Conservation (phyloP, 768 basidiomycete genomes). For the Mycena indigotica region DNA sequence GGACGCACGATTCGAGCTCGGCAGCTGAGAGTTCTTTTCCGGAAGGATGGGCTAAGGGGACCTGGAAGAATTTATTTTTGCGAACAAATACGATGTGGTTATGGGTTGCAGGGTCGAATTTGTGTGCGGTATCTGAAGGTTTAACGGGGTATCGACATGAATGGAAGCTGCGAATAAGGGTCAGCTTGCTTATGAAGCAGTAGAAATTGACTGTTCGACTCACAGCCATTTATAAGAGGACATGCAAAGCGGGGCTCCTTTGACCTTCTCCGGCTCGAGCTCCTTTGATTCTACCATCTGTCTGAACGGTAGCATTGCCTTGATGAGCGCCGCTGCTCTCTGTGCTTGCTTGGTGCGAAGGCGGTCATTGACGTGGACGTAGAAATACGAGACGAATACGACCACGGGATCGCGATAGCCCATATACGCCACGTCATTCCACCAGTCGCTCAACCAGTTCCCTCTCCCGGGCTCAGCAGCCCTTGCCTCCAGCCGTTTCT, state of each 20-base stretch:
- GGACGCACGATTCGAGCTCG: conserved; percentile 73
- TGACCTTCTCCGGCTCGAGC: conserved; percentile 87
- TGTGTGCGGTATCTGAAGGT: conserved; percentile 79
- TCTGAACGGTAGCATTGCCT: conserved; percentile 85
- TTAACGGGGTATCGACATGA: conserved; percentile 84
- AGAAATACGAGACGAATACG: conserved; percentile 94
- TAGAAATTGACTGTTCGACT: conserved; percentile 30
- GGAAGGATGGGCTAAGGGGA: conserved; percentile 63
- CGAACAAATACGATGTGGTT: conserved; percentile 91
- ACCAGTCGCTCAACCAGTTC: conserved; percentile 98
- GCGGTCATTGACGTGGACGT: conserved; percentile 77
- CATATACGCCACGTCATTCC: conserved; percentile 93
- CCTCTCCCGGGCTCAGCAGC: conserved; percentile 58
- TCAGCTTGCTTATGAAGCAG: neutral
- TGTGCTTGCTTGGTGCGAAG: conserved; percentile 55
- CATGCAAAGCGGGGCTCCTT: conserved; percentile 83
- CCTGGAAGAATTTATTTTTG: conserved; percentile 89
- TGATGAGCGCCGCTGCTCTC: conserved; percentile 81
- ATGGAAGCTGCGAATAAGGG: conserved; percentile 67
- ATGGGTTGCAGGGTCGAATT: conserved; percentile 72
- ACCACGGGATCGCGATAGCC: conserved; percentile 88
- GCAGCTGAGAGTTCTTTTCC: conserved; percentile 75
- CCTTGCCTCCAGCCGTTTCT: conserved; percentile 74
- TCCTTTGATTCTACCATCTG: conserved; percentile 79
- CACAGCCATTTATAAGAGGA: conserved; percentile 92